A percentile compares a stretch with the other conserved stretches of the same genome.
Conservation (phyloP, 2,329 filamentous ascomycete genomes). For the Fusarium liriodendri region DNA sequence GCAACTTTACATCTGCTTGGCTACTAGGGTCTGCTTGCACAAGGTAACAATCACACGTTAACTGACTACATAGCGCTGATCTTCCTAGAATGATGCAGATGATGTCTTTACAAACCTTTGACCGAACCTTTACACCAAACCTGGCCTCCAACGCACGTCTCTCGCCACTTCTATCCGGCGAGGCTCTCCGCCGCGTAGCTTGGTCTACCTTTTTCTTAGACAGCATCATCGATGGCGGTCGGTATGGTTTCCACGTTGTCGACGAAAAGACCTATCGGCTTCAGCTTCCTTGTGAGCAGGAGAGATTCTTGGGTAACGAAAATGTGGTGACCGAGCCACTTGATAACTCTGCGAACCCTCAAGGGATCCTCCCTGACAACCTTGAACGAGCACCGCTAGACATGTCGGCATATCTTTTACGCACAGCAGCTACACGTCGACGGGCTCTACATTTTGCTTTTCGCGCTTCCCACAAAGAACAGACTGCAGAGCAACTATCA, state of each 20-base stretch:
- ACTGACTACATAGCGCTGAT: neutral
- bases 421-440: slow-evolving; percentile 7
- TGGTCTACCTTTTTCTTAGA: slow-evolving; percentile 17
- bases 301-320: slow-evolving; percentile 1
- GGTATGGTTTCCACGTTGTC: slow-evolving; percentile 10
- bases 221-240: slow-evolving; percentile 10
- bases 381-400: slow-evolving; percentile 3
- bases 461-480: neutral
- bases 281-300: slow-evolving; percentile 11
- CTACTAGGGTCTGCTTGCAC: neutral
- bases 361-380: neutral
- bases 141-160: neutral
- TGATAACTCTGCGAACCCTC: neutral
- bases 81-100: neutral
- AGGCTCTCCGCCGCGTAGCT: slow-evolving; percentile 6
- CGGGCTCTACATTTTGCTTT: slow-evolving; percentile 8
- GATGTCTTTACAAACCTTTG: neutral
- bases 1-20: neutral
- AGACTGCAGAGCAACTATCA: neutral
- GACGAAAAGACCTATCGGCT: slow-evolving; percentile 14
- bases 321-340: neutral
- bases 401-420: slow-evolving; percentile 15
- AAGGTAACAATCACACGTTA: neutral
- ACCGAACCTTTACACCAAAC: neutral
- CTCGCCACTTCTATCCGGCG: neutral